phyloP scores from a whole-genome alignment of 139 green algal species.

The Chlamydomonas schloesseri region DNA sequence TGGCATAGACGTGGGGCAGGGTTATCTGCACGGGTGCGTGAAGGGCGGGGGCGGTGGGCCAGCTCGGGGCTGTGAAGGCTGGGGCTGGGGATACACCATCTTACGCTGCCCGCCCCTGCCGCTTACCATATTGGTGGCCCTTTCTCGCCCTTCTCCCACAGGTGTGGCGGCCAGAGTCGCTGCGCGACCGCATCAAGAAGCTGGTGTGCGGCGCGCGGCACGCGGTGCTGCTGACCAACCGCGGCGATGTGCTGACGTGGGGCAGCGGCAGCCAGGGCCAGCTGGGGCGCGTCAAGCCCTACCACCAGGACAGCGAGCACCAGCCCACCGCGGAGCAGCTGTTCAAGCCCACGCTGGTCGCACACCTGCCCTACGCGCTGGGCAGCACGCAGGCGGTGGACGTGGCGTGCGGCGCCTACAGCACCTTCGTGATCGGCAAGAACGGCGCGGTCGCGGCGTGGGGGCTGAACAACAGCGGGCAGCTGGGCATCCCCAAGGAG shows the following conservation, averaged over 20 bases:
- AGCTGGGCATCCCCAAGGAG: slow-evolving; percentile 75
- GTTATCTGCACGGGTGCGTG: no score
- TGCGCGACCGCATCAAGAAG: slow-evolving; percentile 58
- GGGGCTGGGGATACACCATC: no score
- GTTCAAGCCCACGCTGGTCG: slow-evolving; percentile 61
- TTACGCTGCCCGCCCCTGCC: no score
- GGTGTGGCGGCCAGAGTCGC: slow-evolving; percentile 62
- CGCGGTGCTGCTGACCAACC: slow-evolving; percentile 67
- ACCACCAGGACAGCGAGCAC: slow-evolving; percentile 39
- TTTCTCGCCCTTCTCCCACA: no score
- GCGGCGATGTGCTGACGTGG: slow-evolving; percentile 82
- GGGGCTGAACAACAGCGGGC: slow-evolving; percentile 94
- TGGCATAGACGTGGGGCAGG: no score
- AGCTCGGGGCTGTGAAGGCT: no score
- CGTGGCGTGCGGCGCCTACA: slow-evolving; percentile 68
- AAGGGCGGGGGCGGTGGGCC: no score
- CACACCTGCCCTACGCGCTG: not conserved
- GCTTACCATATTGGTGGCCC: no score
- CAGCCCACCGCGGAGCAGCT: slow-evolving; percentile 49
- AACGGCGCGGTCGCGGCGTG: slow-evolving; percentile 77
- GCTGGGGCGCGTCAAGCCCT: slow-evolving; percentile 78
- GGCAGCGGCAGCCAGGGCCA: slow-evolving; percentile 86
- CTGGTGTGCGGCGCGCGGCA: slow-evolving; percentile 82
- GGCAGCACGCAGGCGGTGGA: slow-evolving; percentile 23
- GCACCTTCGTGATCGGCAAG: slow-evolving; percentile 74